phyloP scores from a whole-genome alignment of 768 basidiomycete species.

The Lyophyllum decastes region DNA sequence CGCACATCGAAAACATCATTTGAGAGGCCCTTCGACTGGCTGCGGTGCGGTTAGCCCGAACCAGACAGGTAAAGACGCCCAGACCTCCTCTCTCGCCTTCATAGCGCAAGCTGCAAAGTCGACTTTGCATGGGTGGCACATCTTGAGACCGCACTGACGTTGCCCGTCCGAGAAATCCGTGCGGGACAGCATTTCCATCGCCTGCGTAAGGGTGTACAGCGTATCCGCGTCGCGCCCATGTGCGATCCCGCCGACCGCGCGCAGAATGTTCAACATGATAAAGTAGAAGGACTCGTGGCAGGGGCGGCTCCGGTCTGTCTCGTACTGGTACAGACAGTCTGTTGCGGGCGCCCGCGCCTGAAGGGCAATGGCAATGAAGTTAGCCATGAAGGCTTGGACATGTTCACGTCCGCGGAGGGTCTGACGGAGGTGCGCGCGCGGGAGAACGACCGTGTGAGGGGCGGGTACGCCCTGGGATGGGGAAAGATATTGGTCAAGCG shows the following conservation, averaged over 20 bases:
- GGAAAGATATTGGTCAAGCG: constrained; percentile 26
- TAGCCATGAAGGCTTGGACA: constrained; percentile 61
- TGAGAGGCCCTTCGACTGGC: neutral
- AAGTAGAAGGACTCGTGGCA: constrained; percentile 77
- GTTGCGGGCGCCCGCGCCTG: constrained; percentile 46
- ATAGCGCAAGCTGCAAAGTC: constrained; percentile 41
- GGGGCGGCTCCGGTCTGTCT: constrained; percentile 34
- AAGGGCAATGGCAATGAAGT: constrained; percentile 61
- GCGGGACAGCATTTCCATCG: constrained; percentile 69
- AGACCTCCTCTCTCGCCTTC: constrained; percentile 57
- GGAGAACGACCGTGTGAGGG: constrained; percentile 22
- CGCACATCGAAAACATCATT: neutral
- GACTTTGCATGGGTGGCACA: constrained; percentile 51
- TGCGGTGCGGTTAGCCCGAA: constrained; percentile 46
- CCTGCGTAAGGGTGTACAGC: constrained; percentile 67
- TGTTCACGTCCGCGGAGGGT: constrained; percentile 66
- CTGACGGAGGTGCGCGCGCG: constrained; percentile 26
- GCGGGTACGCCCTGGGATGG: constrained; percentile 25
- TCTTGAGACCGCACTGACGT: constrained; percentile 50
- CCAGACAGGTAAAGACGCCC: constrained; percentile 63
- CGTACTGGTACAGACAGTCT: constrained; percentile 44
- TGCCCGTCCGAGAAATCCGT: constrained; percentile 71
- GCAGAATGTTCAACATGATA: constrained; percentile 71
- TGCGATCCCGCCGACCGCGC: constrained; percentile 71
- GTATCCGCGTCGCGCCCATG: constrained; percentile 76